A percentile compares a stretch with the other conserved stretches of the same genome.
phyloP scores from a whole-genome alignment of 2,329 filamentous ascomycete species.

The Mycosphaerella sp. region DNA sequence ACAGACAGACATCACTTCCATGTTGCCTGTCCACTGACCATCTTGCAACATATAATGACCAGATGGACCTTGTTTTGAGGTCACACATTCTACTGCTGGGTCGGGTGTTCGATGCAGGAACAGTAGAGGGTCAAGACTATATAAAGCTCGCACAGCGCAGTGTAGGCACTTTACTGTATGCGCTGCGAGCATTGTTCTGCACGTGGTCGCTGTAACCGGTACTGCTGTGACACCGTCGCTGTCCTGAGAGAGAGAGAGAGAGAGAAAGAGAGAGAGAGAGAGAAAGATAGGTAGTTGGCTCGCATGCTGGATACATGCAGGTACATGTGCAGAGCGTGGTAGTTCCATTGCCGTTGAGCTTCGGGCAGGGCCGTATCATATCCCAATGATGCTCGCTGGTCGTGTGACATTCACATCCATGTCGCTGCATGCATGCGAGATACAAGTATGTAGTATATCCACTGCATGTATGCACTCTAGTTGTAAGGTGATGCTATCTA shows the following conservation, averaged over 20 bases:
- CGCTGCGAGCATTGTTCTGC: constrained; percentile 18
- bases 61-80: neutral
- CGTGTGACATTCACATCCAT: too few relatives aligned
- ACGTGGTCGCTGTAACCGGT: constrained; percentile 4
- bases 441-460: constrained; percentile 8
- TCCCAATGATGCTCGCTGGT: constrained; percentile 8
- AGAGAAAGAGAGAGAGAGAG: too few relatives aligned
- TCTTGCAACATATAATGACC: too few relatives aligned
- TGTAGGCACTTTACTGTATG: neutral
- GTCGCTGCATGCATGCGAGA: too few relatives aligned
- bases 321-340: neutral
- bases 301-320: constrained; percentile 31
- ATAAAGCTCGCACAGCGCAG: neutral
- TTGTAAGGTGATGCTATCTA: too few relatives aligned
- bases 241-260: neutral
- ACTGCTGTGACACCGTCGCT: constrained; percentile 2
- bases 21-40: too few relatives aligned
- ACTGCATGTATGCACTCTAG: too few relatives aligned
- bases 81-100: neutral
- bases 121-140: constrained; percentile 3
- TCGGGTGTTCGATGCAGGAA: constrained; percentile 2
- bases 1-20: too few relatives aligned
- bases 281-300: constrained; percentile 34
- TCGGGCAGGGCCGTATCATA: constrained; percentile 4
- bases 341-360: constrained; percentile 13